Percentiles rank a stretch among this genome's conserved stretches.
Evolutionary conservation across 2,329 filamentous ascomycete genomes (phyloP).

Genomic region (Daldinia sp.): DNA sequence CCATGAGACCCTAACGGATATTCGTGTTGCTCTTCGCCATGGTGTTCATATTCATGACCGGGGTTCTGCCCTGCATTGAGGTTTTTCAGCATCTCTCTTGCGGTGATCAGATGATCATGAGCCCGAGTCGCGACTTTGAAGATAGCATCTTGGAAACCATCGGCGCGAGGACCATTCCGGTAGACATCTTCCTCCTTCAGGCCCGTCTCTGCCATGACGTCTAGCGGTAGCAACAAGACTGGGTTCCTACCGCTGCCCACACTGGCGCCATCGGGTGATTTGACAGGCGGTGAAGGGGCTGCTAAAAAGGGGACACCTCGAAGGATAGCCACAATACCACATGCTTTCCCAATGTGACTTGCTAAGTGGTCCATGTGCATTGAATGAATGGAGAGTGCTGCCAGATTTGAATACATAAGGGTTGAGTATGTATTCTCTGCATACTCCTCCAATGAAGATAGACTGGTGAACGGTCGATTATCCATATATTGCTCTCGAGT

Average conservation of each 20-base stretch:
- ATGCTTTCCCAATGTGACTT: slow-evolving; percentile 94
- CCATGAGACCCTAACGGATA: slow-evolving; percentile 56
- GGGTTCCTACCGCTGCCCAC: slow-evolving; percentile 58
- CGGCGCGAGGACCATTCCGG: slow-evolving; percentile 79
- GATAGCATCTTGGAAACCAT: slow-evolving; percentile 87
- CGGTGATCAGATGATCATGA: slow-evolving; percentile 95
- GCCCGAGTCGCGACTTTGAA: slow-evolving; percentile 93
- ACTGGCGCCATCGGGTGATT: slow-evolving; percentile 56
- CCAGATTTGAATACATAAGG: slow-evolving; percentile 87
- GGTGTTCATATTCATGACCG: slow-evolving; percentile 90
- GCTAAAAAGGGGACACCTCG: slow-evolving; percentile 90
- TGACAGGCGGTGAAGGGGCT: slow-evolving; percentile 71
- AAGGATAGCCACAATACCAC: slow-evolving; percentile 87
- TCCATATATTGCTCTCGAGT: slow-evolving; percentile 85
- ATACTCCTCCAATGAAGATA: slow-evolving; percentile 84
- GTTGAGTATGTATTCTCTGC: slow-evolving; percentile 96
- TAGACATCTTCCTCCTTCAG: slow-evolving; percentile 92
- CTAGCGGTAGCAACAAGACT: slow-evolving; percentile 82
- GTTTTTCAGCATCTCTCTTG: slow-evolving; percentile 88
- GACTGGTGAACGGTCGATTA: slow-evolving; percentile 81
- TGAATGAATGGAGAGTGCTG: slow-evolving; percentile 81
- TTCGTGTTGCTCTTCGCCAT: slow-evolving; percentile 77
- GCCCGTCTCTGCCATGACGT: slow-evolving; percentile 85
- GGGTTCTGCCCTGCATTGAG: slow-evolving; percentile 78
- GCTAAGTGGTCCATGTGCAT: slow-evolving; percentile 92